Conservation (phyloP, 2,329 filamentous ascomycete species). For the Aspergillus brunneoviolaceus region DNA sequence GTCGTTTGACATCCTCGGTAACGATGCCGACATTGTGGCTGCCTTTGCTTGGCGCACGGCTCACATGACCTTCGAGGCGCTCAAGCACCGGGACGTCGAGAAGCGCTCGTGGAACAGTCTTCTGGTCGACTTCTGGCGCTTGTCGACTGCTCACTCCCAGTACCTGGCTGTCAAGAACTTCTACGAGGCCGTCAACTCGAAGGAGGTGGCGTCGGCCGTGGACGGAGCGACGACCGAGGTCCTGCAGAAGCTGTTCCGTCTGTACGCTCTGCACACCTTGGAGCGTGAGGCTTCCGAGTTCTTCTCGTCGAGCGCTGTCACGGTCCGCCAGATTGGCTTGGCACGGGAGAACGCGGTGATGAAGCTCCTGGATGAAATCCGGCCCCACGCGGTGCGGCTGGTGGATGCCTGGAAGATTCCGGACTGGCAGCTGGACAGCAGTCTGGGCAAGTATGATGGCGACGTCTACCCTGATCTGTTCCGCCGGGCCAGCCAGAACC, state of each 20-base stretch:
- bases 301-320: conserved; percentile 68
- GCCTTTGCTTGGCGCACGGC: conserved; percentile 75
- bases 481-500: conserved; percentile 69
- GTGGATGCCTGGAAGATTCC: conserved; percentile 76
- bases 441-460: conserved; percentile 68
- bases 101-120: conserved; percentile 77
- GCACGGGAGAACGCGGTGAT: conserved; percentile 67
- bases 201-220: conserved; percentile 53
- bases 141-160: conserved; percentile 72
- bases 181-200: conserved; percentile 65
- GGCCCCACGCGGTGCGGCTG: conserved; percentile 69
- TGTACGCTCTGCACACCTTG: conserved; percentile 65
- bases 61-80: conserved; percentile 72
- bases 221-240: conserved; percentile 58
- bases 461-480: conserved; percentile 79
- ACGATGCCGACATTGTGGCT: conserved; percentile 67
- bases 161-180: conserved; percentile 79
- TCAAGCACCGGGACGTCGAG: conserved; percentile 71
- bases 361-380: conserved; percentile 67
- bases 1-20: conserved; percentile 71
- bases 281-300: conserved; percentile 71
- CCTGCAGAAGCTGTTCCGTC: conserved; percentile 66
- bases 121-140: conserved; percentile 74
- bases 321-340: conserved; percentile 70
- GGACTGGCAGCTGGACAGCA: conserved; percentile 74